These are phyloP conservation scores for Protomyces macrosporus DNA, from an alignment of 1,139 yeast genomes.

Conservation along the genomic window DNA sequence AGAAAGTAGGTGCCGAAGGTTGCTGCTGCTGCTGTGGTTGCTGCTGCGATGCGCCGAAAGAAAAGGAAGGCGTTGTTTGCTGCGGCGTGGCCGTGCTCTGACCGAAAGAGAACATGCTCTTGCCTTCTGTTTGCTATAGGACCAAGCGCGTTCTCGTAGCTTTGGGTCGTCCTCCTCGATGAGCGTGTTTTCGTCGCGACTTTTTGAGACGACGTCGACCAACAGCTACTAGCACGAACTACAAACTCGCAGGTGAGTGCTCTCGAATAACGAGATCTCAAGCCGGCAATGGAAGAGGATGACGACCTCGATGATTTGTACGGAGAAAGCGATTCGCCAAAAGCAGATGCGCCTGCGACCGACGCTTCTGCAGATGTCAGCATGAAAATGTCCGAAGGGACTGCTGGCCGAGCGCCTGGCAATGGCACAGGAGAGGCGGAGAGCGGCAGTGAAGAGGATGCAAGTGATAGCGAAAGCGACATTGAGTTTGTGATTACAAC, in stretches of 20 bases:
- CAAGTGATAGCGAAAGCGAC: slow-evolving; percentile 38
- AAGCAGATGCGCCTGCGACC: slow-evolving; percentile 32
- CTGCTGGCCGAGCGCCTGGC: slow-evolving; percentile 31
- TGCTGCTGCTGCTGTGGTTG: slow-evolving; percentile 1
- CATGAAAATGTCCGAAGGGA: slow-evolving; percentile 28
- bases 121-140: no score
- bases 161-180: no score
- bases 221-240: no score
- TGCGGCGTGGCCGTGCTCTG: neutral
- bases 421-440: slow-evolving; percentile 1
- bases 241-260: no score
- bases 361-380: neutral
- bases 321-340: slow-evolving; percentile 49
- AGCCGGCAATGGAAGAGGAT: neutral
- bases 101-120: neutral
- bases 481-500: slow-evolving; percentile 60
- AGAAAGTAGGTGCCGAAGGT: neutral
- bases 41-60: neutral
- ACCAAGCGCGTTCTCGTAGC: no score
- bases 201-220: no score
- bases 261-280: no score
- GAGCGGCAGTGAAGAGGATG: slow-evolving; percentile 2
- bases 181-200: no score
- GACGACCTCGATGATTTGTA: slow-evolving; percentile 76
- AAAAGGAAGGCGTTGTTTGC: neutral